Evolutionary conservation across 345 rosid genomes (phyloP).

Genomic region (Crucihimalaya himalaica): DNA sequence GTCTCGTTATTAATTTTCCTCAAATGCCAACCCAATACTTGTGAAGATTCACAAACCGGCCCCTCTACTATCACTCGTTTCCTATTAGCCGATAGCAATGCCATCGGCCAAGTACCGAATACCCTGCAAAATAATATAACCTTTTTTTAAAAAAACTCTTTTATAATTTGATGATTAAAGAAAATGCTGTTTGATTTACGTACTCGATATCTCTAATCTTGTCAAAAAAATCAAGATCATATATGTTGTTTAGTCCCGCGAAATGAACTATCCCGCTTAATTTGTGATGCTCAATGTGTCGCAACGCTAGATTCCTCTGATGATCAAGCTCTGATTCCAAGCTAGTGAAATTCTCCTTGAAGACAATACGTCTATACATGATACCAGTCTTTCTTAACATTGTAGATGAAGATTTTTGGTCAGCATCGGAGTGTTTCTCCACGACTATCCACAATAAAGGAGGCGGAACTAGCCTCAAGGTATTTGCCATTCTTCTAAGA

Average conservation of each 20-base stretch:
- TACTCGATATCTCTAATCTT: slow-evolving; percentile 83
- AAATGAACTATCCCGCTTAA: slow-evolving; percentile 84
- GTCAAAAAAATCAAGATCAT: slow-evolving; percentile 81
- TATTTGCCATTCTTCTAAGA: slow-evolving; percentile 68
- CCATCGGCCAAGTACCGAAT: slow-evolving; percentile 92
- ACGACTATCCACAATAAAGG: slow-evolving; percentile 86
- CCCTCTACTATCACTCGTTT: slow-evolving; percentile 74
- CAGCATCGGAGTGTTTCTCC: slow-evolving; percentile 51
- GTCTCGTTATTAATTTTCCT: slow-evolving; percentile 58
- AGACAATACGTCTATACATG: slow-evolving; percentile 80
- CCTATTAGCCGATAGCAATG: slow-evolving; percentile 62
- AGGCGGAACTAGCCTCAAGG: slow-evolving; percentile 59
- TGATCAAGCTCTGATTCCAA: slow-evolving; percentile 63
- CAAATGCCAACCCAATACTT: slow-evolving; percentile 87
- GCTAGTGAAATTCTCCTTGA: slow-evolving; percentile 67
- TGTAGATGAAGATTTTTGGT: slow-evolving; percentile 45
- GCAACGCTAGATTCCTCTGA: slow-evolving; percentile 74
- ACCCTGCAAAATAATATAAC: slow-evolving; percentile 46
- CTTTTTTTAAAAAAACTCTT: neutral
- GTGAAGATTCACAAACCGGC: slow-evolving; percentile 78
- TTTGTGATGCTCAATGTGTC: slow-evolving; percentile 77
- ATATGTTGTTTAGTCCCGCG: slow-evolving; percentile 68
- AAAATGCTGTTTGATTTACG: slow-evolving; percentile 24
- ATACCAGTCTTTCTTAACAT: slow-evolving; percentile 71
- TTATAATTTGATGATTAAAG: neutral